Percentiles rank a stretch among this genome's conserved stretches.
phyloP scores from a whole-genome alignment of 139 green algal genomes.

The Coelastrella sp. region DNA sequence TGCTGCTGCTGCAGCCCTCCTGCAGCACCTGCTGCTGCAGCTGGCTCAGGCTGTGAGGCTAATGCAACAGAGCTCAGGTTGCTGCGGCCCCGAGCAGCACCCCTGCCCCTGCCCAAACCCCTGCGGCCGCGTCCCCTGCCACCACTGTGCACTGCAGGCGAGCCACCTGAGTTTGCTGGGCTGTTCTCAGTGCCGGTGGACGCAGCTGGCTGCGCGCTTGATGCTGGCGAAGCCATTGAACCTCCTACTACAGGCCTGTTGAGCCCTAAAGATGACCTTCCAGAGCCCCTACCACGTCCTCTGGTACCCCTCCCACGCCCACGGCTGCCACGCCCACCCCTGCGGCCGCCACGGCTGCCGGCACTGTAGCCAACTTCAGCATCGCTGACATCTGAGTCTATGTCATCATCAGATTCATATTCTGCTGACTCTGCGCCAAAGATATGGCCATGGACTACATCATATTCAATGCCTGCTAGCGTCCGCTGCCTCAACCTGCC shows the following conservation, averaged over 20 bases:
- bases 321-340: background rate
- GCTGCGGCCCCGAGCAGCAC: background rate
- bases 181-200: background rate
- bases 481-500: background rate
- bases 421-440: background rate
- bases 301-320: background rate
- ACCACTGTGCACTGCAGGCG: background rate
- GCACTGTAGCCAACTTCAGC: conserved; percentile 14
- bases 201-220: background rate
- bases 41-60: background rate
- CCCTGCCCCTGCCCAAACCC: conserved; percentile 2
- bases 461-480: background rate
- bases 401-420: conserved; percentile 6
- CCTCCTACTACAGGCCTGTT: background rate
- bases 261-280: background rate
- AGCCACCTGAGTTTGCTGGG: background rate
- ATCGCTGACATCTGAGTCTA: conserved; percentile 15
- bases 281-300: background rate
- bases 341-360: background rate
- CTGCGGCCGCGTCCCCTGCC: conserved; percentile 16
- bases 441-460: background rate
- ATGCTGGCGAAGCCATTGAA: background rate
- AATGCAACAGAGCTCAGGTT: background rate
- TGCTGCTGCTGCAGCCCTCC: background rate
- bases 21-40: background rate